Base-by-base conservation (phyloP, 495 filamentous ascomycete species). In the Aspergillus mulundensis region DNA sequence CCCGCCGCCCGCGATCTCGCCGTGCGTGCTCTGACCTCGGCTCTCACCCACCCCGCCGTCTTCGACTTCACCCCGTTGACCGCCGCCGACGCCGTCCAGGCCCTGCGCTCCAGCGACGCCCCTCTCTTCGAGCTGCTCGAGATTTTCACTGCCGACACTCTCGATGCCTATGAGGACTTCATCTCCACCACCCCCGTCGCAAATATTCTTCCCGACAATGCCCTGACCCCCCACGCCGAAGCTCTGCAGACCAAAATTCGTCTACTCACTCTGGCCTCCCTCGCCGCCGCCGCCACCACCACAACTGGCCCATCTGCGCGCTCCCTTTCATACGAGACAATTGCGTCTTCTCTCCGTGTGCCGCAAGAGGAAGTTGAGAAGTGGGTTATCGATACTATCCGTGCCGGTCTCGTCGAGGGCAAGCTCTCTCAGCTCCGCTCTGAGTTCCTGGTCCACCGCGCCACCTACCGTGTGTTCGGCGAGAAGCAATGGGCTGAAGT, bases 401-500 rank as follows among this genome's bases (percentile, higher is more conserved):
- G 95, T 39, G 90, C 91, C 39, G 89, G 89, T 32, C 85, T 98
- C 18, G 88, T 97, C 49, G 94, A 98, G 76, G 94, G 94, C 58
- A 92, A 94, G 71, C 81, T 99, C 48, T 89, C 85, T 20, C 94
- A 99, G 76, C 81, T 90, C 63, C 89, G 89, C 59, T 84, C 90
- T 66, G 87, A 90, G 24, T 97, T 99, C 81, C 77, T 96, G 14
- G 89, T 99, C 41, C 94, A 99, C 76, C 82, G 91, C 57, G 89
- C 88, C 59, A 95, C 90, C 53, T 96, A 97, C 80, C 83, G 94
- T 25, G 93, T 96, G 23, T 97, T 99, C 64, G 90, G 90, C 55
- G 89, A 96, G 82, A 95, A 92, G 79, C 94, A 99, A 76, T 99
- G 95, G 95, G 84, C 86, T 49, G 91, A 97, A 77, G 85, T 99